Conservation (phyloP, 192 early-diverging fungal genomes). For the Rhizoclosmatium sp. region DNA sequence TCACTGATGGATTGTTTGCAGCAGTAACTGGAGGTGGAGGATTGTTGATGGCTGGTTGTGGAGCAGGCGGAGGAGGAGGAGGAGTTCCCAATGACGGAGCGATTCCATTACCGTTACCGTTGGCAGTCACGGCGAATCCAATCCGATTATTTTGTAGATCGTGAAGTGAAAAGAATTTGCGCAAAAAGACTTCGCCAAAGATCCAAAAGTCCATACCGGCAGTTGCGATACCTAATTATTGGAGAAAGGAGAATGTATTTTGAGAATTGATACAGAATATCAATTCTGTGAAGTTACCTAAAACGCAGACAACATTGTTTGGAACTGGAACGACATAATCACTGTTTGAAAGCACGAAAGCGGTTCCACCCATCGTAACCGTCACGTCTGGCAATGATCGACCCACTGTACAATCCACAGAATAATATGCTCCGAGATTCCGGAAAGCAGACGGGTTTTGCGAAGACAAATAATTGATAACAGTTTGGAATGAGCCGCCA, state of each 20-base stretch:
- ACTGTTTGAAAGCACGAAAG: too few relatives aligned
- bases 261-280: too few relatives aligned
- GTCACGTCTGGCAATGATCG: neutral
- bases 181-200: slow-evolving; percentile 64
- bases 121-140: slow-evolving; percentile 58
- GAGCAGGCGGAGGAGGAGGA: too few relatives aligned
- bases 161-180: slow-evolving; percentile 61
- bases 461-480: neutral
- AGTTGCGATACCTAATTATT: neutral
- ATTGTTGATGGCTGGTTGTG: too few relatives aligned
- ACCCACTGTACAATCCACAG: neutral
- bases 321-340: slow-evolving; percentile 45
- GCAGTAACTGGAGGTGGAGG: too few relatives aligned
- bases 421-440: neutral
- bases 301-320: slow-evolving; percentile 69
- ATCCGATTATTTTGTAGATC: slow-evolving; percentile 68
- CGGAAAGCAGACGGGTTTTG: neutral
- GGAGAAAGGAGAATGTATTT: too few relatives aligned
- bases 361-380: neutral
- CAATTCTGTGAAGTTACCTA: slow-evolving; percentile 29
- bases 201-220: slow-evolving; percentile 56
- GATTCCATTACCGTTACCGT: too few relatives aligned
- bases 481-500: neutral
- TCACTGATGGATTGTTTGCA: too few relatives aligned
- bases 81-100: too few relatives aligned